Base-by-base conservation (phyloP, 179 eudicot genomes). In the Patellifolia procumbens region DNA sequence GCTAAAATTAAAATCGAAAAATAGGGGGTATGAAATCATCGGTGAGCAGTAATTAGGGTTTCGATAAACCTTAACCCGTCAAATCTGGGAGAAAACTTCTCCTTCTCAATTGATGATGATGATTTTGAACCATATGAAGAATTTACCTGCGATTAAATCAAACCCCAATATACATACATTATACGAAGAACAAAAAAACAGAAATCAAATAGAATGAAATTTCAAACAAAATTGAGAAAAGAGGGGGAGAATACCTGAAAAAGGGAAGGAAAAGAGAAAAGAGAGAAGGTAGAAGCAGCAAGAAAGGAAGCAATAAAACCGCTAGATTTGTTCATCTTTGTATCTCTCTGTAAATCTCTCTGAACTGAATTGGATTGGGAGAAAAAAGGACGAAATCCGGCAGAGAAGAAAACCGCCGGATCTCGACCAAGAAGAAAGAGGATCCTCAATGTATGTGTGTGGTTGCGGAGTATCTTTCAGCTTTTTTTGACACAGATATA, bases 1-100 rank as follows among this genome's bases (percentile, higher is more conserved):
- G 6, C 13, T 37, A 3, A 62, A 34, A 62, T 32, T 5, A 28
- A n/a, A 29, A 28, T 5, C 29, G 10, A 26, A 45, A 67, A 68
- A 3, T 68, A 17, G 73, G 73, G 73, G 46, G 39, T 66, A 6
- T 24, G 4, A 26, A 7, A 9, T 82, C 75, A 86, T 84, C 89
- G 74, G 68, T 86, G 87, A 82, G 86, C 87, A 42, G 89, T 86
- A 56, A 86, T 79, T 43, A 86, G 72, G 11, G 89, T 86, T 74
- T 86, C 89, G 13, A 86, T 86, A 55, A 84, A 86, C 67, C 86
- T 77, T 79, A 86, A 79, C 34, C 89, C 89, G 35, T 86, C 89
- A 48, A 86, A 86, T 63, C 81, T 80, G 45, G 89, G 89, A 28
- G 81, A 79, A 70, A 78, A 84, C 79, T 84, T 78, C 0, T 80